A percentile compares a stretch with the other conserved stretches of the same genome.
These are phyloP conservation scores for Clarkia xantiana DNA, from an alignment of 345 rosid genomes.

Conservation along the genomic window DNA sequence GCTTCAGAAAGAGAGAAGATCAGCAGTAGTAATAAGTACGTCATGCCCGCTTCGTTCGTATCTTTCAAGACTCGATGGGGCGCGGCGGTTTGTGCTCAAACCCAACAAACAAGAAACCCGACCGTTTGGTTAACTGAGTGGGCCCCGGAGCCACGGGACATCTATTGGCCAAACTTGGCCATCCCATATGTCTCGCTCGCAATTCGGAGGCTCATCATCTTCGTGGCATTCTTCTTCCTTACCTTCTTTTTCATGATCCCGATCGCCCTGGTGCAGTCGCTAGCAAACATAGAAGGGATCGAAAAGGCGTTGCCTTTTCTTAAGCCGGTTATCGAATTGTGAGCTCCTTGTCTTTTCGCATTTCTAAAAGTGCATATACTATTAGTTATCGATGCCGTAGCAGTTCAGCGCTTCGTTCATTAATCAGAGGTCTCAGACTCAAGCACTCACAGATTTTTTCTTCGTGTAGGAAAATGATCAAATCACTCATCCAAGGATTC, in stretches of 20 bases:
- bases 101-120: constrained; percentile 84
- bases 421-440: too few relatives aligned
- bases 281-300: constrained; percentile 83
- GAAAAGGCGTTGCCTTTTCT: constrained; percentile 79
- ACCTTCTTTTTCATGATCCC: constrained; percentile 98
- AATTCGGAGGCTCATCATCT: constrained; percentile 50
- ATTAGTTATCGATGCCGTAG: too few relatives aligned
- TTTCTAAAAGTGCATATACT: too few relatives aligned
- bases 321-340: constrained; percentile 65
- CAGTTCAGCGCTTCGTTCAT: too few relatives aligned
- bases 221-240: constrained; percentile 68
- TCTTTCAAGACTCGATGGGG: constrained; percentile 90
- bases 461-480: constrained; percentile 45
- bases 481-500: constrained; percentile 86
- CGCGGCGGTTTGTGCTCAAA: constrained; percentile 85
- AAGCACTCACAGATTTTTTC: background rate
- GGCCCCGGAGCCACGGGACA: constrained; percentile 90
- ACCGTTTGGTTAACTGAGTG: constrained; percentile 84
- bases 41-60: constrained; percentile 76
- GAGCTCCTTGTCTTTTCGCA: constrained; percentile 15
- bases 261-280: constrained; percentile 76
- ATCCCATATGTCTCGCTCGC: constrained; percentile 81
- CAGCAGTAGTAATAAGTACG: constrained; percentile 27
- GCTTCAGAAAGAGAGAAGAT: constrained; percentile 43
- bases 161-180: constrained; percentile 78